These are phyloP conservation scores for Eutrema japonicum DNA, from an alignment of 345 rosid species.

Conservation along the genomic window DNA sequence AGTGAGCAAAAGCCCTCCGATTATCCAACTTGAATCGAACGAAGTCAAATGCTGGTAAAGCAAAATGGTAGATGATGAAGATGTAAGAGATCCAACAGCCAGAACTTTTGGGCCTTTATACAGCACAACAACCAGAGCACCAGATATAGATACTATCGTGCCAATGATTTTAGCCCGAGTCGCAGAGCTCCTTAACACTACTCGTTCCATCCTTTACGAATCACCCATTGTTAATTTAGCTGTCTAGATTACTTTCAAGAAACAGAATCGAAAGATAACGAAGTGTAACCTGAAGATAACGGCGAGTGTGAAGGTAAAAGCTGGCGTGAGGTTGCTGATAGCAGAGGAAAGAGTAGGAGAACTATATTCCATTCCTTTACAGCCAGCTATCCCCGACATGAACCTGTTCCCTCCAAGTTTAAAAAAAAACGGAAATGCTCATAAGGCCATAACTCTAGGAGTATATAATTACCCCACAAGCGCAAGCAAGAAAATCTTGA, in stretches of 20 bases:
- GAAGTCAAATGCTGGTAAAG: conserved; percentile 19
- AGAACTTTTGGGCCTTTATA: conserved; percentile 38
- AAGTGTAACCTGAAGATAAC: conserved; percentile 41
- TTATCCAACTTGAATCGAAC: conserved; percentile 35
- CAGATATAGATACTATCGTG: conserved; percentile 41
- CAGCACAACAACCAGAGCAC: conserved; percentile 42
- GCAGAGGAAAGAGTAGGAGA: conserved; percentile 43
- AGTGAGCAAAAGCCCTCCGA: conserved; percentile 40
- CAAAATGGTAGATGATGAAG: conserved; percentile 18
- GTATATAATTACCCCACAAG: conserved; percentile 32
- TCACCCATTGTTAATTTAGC: not conserved
- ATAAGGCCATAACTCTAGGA: not conserved
- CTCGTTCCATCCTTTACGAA: conserved; percentile 33
- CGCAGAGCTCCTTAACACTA: conserved; percentile 37
- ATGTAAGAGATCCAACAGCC: not conserved
- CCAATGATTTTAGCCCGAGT: conserved; percentile 43
- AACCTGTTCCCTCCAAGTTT: conserved; percentile 34
- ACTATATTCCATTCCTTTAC: conserved; percentile 41
- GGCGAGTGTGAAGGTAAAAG: conserved; percentile 40
- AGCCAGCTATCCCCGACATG: conserved; percentile 12
- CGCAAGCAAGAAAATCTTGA: conserved; percentile 36
- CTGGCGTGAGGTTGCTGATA: conserved; percentile 43
- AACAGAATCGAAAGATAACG: conserved; percentile 13
- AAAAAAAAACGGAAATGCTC: not conserved
- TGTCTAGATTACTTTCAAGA: not conserved